Evolutionary conservation across 306 rosid genomes (phyloP), one percentile per base, ranked within the genome.

Genomic region (Cucumis hystrix): DNA sequence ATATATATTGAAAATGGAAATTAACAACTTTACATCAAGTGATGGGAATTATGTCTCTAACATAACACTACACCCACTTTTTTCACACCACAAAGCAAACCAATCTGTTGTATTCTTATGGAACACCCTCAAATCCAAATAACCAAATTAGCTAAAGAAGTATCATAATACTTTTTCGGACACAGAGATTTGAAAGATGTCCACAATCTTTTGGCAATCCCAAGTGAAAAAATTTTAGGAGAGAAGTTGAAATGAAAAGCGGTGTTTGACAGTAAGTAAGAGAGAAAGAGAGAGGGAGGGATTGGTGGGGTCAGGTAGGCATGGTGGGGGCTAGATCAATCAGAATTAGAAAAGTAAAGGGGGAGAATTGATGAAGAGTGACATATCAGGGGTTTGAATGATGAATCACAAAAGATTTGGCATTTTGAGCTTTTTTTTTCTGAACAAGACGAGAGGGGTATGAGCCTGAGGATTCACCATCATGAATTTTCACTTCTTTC

Each of bases 381-480:
- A 71, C 76, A 71, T 71, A 71, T 71, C 76, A 71, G 58, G 49
- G 37, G 76, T 71, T 71, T 49, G 76, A 71, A 71, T 71, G 76
- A 71, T 71, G 58, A 71, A 72, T 72, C 76, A 30, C 16, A 51
- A 72, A 72, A 72, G 76, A 49, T 72, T 72, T 30, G 43, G 23
- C 74, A 68, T 49, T 72, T 72, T 72, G 55, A 25, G n/a, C 33
- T 10, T 67, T 65, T 63, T 54, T 33, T 33, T 33, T 33, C 37
- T 33, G 37, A 33, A 33, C 37, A 33, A 33, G 37, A 3, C 5
- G 4, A 18, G 23, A 13, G 13, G 28, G 69, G 30, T 21, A 20
- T 68, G 56, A 68, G 74, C 74, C 74, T 41, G 74, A 68, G 55
- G 37, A 68, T 43, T 21, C 74, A 45, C 55, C 74, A 68, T 68